Base-by-base conservation (phyloP, 2,329 filamentous ascomycete genomes). In the Clonostachys byssicola region DNA sequence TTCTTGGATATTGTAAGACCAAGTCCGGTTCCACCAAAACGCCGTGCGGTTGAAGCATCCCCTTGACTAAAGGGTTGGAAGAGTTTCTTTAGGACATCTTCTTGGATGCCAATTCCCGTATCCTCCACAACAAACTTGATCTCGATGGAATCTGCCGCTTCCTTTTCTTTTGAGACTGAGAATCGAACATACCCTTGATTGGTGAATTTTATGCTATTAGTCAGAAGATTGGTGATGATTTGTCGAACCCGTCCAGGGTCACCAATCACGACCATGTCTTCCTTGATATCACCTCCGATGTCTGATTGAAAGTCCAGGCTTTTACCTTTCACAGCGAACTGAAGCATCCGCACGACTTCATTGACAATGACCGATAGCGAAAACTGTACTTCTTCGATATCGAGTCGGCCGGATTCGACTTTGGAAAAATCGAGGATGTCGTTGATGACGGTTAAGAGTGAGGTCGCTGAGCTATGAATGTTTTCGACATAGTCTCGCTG, bases 361-460 rank as follows among this genome's bases (percentile, higher is more conserved):
- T 84, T 77, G 7, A 92, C 80, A 12, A 90, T 81, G 2, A 89
- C 74, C 0, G 83, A 84, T 3, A 91, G 71, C 30, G 85, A 89
- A 56, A 92, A 92, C 51, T 89, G 86, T 1, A 91, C 86, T 56
- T 91, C 86, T 63, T 91, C 88, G 39, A 92, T 85, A 52, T 91
- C 87, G 17, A 92, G 67, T 8, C 85, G 75, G 4, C 88, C 88
- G 9, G 85, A 89, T 60, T 92, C 88, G 2, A 90, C 85, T 63
- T 95, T 95, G 5, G 89, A 94, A 61, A 95, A 92, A 64, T 95
- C 90, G 2, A 95, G 72, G 47, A 95, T 95, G 57, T 95, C 90
- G 58, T 95, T 95, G 65, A 95, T 95, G 39, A 95, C 86, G 0
- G 89, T 92, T 17, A 95, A 72, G 4, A 95, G 70, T 3, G 88